Evolutionary conservation across 768 basidiomycete genomes (phyloP).

Genomic region (Termitomyces sp.): DNA sequence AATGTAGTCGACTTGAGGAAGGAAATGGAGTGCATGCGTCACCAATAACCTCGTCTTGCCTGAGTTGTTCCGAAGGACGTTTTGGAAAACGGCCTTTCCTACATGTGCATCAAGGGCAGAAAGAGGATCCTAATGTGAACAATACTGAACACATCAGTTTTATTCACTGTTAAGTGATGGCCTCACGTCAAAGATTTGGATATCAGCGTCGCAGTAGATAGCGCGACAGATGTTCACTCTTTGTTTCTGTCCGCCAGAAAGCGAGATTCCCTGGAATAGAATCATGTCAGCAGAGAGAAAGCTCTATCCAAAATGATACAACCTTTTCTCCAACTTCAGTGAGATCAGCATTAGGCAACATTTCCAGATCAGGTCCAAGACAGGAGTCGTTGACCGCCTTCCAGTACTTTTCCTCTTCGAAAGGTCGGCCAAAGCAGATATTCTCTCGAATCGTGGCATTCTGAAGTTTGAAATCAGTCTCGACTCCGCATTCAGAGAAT

Average conservation of each 20-base stretch:
- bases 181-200: conserved; percentile 77
- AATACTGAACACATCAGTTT: not conserved
- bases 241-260: conserved; percentile 80
- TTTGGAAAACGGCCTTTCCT: conserved; percentile 82
- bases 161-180: not conserved
- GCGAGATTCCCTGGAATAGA: conserved; percentile 65
- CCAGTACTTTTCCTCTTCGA: conserved; percentile 82
- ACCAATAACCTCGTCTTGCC: conserved; percentile 86
- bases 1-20: conserved; percentile 86
- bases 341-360: conserved; percentile 73
- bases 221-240: conserved; percentile 84
- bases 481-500: conserved; percentile 5
- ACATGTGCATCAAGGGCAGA: conserved; percentile 94
- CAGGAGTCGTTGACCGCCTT: conserved; percentile 74
- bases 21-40: conserved; percentile 89
- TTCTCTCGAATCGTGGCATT: conserved; percentile 88
- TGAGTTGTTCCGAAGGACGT: conserved; percentile 65
- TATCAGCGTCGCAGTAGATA: conserved; percentile 82
- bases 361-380: conserved; percentile 74
- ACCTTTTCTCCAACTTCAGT: conserved; percentile 82
- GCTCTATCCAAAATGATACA: not conserved
- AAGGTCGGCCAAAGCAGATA: conserved; percentile 82
- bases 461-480: conserved; percentile 26
- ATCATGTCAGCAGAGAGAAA: not conserved
- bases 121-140: conserved; percentile 58